These are phyloP conservation scores for Monosporozyma unispora DNA, from an alignment of 805 yeast genomes.

Conservation along the genomic window DNA sequence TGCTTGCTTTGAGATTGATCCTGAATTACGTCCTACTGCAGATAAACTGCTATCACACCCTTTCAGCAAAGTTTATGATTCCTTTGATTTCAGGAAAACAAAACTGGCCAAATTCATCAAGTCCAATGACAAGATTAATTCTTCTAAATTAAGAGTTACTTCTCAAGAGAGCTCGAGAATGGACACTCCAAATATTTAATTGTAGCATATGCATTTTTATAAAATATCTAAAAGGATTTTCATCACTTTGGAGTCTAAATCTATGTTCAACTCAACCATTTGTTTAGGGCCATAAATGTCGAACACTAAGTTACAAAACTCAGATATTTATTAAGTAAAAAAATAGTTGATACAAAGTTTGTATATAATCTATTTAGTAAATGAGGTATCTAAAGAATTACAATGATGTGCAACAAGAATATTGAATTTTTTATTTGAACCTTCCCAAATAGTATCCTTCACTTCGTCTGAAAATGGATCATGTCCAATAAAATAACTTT, in stretches of 20 bases:
- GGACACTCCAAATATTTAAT: background rate
- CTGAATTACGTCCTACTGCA: conserved; percentile 87
- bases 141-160: conserved; percentile 21
- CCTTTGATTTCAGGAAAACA: conserved; percentile 46
- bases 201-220: background rate
- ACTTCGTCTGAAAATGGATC: conserved; percentile 20
- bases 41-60: conserved; percentile 45
- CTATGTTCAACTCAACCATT: too few species aligned
- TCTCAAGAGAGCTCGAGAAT: conserved; percentile 4
- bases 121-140: conserved; percentile 32
- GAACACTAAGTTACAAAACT: too few species aligned
- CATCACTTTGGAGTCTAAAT: too few species aligned
- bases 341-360: background rate
- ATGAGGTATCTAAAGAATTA: background rate
- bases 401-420: conserved; percentile 18
- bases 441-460: conserved; percentile 14
- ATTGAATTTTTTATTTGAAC: conserved; percentile 20
- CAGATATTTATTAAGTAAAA: too few species aligned
- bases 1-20: conserved; percentile 66
- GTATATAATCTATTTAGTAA: background rate
- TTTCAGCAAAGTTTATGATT: conserved; percentile 36
- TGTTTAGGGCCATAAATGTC: too few species aligned
- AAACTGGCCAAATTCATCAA: conserved; percentile 46
- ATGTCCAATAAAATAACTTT: conserved; percentile 11
- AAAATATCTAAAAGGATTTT: background rate